A percentile compares a stretch with the other conserved stretches of the same genome.
These are phyloP conservation scores for Orbilia ellipsospora DNA, from an alignment of 2,329 filamentous ascomycete species.

Conservation along the genomic window DNA sequence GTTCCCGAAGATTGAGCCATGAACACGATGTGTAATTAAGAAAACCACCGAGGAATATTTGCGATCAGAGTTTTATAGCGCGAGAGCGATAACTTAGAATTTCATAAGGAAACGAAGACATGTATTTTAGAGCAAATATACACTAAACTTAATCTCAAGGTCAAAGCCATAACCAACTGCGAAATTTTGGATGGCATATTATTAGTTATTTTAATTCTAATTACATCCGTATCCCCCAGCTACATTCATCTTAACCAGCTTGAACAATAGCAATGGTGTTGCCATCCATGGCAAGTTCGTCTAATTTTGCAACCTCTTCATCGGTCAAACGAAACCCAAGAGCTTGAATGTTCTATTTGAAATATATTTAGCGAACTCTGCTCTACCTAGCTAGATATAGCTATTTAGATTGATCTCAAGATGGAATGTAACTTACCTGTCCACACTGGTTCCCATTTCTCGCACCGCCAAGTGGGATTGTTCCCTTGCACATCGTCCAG, in stretches of 20 bases:
- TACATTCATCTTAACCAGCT: conserved; percentile 61
- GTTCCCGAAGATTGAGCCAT: too few species aligned
- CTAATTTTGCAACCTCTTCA: conserved; percentile 64
- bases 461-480: conserved; percentile 64
- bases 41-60: too few species aligned
- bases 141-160: too few species aligned
- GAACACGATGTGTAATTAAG: too few species aligned
- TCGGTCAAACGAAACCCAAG: conserved; percentile 64
- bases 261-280: conserved; percentile 63
- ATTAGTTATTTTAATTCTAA: too few species aligned
- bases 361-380: not conserved
- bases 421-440: conserved; percentile 57
- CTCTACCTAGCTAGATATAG: not conserved
- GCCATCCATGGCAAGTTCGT: conserved; percentile 63
- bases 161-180: too few species aligned
- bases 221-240: not conserved
- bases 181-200: too few species aligned
- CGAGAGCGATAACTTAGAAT: too few species aligned
- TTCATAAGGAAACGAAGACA: too few species aligned
- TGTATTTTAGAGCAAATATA: too few species aligned
- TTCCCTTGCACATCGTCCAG: conserved; percentile 65
- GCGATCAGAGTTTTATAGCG: too few species aligned
- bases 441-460: conserved; percentile 63
- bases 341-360: conserved; percentile 60
- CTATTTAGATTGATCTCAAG: not conserved